A percentile compares a stretch with the other conserved stretches of the same genome.
These are phyloP conservation scores for Sphaerulina musiva DNA, from an alignment of 2,329 filamentous ascomycete genomes.

Conservation along the genomic window DNA sequence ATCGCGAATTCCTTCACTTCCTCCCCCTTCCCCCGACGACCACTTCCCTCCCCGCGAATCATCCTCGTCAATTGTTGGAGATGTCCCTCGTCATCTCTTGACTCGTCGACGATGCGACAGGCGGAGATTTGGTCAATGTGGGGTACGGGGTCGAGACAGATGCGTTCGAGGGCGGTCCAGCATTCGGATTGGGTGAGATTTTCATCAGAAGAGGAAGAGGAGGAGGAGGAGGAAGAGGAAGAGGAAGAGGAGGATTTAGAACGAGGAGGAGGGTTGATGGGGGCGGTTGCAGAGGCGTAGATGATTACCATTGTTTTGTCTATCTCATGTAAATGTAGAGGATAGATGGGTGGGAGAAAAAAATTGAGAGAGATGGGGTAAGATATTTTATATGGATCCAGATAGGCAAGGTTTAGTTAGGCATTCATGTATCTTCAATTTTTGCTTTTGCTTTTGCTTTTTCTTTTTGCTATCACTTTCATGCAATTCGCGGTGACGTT, in stretches of 20 bases:
- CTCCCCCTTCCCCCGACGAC: neutral
- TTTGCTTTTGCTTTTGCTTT: neutral
- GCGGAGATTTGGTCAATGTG: slow-evolving; percentile 4
- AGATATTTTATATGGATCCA: neutral
- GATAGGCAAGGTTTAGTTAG: too few species aligned
- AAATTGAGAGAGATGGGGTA: neutral
- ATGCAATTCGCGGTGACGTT: neutral
- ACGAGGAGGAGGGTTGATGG: neutral
- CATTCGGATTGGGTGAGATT: neutral
- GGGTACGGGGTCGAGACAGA: slow-evolving; percentile 3
- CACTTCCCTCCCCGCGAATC: slow-evolving; percentile 1
- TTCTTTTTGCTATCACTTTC: neutral
- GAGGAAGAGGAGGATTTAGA: too few species aligned
- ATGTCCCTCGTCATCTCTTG: neutral
- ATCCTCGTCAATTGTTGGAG: neutral
- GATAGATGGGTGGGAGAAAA: too few species aligned
- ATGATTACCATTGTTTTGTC: neutral
- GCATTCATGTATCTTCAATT: too few species aligned
- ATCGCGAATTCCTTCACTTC: slow-evolving; percentile 2
- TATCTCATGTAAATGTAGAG: too few species aligned
- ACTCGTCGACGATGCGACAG: slow-evolving; percentile 1
- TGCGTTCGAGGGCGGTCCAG: slow-evolving; percentile 1
- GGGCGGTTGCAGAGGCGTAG: slow-evolving; percentile 4
- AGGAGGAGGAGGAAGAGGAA: too few species aligned
- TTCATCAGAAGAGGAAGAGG: too few species aligned